Percentiles rank a stretch among this genome's conserved stretches.
These are phyloP conservation scores for Leishmania aethiopica DNA, from an alignment of 208 protist species.

Conservation along the genomic window DNA sequence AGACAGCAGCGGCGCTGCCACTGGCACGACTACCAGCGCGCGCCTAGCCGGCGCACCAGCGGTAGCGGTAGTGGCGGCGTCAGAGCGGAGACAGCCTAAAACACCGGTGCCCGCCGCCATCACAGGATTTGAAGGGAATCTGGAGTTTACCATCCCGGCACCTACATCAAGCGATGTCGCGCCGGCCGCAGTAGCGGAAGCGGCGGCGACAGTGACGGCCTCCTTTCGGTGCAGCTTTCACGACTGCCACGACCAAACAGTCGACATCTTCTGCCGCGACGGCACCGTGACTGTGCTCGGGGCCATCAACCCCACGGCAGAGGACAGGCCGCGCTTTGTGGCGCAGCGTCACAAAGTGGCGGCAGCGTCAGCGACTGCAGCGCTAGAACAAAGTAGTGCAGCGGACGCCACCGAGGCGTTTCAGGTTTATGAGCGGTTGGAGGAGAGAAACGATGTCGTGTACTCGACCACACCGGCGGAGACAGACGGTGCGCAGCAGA, in stretches of 20 bases:
- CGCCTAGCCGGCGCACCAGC: neutral
- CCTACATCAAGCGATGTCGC: neutral
- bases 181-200: neutral
- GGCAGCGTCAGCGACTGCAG: constrained; percentile 15
- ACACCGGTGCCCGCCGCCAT: constrained; percentile 40
- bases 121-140: constrained; percentile 57
- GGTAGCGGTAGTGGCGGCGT: neutral
- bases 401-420: constrained; percentile 16
- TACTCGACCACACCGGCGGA: constrained; percentile 38
- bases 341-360: constrained; percentile 21
- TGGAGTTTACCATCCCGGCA: constrained; percentile 43
- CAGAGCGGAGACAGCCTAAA: neutral
- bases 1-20: neutral
- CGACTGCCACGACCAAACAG: constrained; percentile 53
- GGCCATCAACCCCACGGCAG: constrained; percentile 64
- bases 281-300: constrained; percentile 58
- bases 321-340: constrained; percentile 37
- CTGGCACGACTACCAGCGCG: neutral
- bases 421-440: constrained; percentile 28
- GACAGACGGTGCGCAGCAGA: constrained; percentile 42
- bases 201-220: constrained; percentile 31
- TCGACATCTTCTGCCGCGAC: constrained; percentile 50
- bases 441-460: constrained; percentile 28
- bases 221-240: constrained; percentile 71
- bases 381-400: constrained; percentile 22